Evolutionary conservation across 1,139 yeast species (phyloP), one percentile per base, ranked within the genome.

Genomic region (Diutina rugosa): DNA sequence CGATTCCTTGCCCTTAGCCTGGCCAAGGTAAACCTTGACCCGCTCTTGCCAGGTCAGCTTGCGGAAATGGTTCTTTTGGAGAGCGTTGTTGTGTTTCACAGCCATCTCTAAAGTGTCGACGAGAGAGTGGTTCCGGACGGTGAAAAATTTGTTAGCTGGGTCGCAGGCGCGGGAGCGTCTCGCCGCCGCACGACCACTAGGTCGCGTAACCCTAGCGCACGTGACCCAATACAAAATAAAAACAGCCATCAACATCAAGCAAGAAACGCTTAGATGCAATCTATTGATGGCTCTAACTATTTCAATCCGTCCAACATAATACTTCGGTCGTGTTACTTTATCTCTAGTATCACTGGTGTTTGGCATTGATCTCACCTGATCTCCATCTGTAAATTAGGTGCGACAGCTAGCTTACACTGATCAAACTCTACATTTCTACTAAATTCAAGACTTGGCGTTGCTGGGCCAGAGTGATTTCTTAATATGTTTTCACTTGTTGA

Each of bases 31-130:
- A 72, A 90, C 96, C 79, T 83, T 89, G 84, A 93, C 99, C 77
- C 99, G 90, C 81, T 89, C 96, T 83, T 93, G 98, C 99, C 99
- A 93, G 44, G 53, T 32, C 96, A 90, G 93, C 89, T 93, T 93
- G 84, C 95, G 86, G 90, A 88, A 88, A 82, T 88, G 96, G 82
- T 87, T 87, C 84, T 87, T 87, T 82, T 86, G 90, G 84, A 91
- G 82, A 86, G 97, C 96, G 80, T 87, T 82, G 81, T 93, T 93
- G 91, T 93, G 90, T 72, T 93, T 79, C 83, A 93, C 90, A 80
- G 98, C 98, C 93, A 79, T 76, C 67, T 69, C 70, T 64, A 60
- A 53, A 32, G 57, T 51, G 55, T 52, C 45, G 26, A 32, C 51
- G 46, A n/a, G 46, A 44, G 46, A 44, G 26, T 10, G 30, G 21